Conservation (phyloP, 2,329 filamentous ascomycete species). For the Daldinia sp. region DNA sequence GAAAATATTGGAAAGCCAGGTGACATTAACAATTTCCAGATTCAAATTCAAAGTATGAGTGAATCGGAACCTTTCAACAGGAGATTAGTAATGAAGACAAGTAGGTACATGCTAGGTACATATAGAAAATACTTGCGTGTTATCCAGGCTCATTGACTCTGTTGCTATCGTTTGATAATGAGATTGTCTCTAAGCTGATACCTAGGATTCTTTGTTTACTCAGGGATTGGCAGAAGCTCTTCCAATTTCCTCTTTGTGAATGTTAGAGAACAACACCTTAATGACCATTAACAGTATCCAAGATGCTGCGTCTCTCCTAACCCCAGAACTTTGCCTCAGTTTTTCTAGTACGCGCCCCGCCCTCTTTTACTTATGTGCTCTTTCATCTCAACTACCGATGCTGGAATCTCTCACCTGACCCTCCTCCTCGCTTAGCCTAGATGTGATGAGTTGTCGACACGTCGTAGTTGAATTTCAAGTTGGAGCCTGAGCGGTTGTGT, state of each 20-base stretch:
- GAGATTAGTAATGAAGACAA: background rate
- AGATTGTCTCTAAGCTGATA: background rate
- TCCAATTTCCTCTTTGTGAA: background rate
- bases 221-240: background rate
- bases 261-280: background rate
- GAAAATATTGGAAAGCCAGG: background rate
- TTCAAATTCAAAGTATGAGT: too few relatives aligned
- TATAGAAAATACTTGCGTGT: background rate
- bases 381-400: conserved; percentile 18
- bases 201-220: background rate
- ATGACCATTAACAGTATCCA: background rate
- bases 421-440: conserved; percentile 12
- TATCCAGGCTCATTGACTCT: background rate
- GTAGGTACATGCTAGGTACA: background rate
- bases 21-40: too few relatives aligned
- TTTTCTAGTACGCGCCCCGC: background rate
- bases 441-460: conserved; percentile 9
- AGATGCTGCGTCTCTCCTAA: background rate
- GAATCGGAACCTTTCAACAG: too few relatives aligned
- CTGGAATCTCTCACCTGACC: conserved; percentile 13
- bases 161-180: background rate
- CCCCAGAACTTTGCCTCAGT: background rate
- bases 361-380: background rate
- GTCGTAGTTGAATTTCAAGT: conserved; percentile 2
- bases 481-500: conserved; percentile 15